A percentile compares a stretch with the other conserved stretches of the same genome.
Evolutionary conservation across 768 basidiomycete genomes (phyloP).

Genomic region (Suillus luteus): DNA sequence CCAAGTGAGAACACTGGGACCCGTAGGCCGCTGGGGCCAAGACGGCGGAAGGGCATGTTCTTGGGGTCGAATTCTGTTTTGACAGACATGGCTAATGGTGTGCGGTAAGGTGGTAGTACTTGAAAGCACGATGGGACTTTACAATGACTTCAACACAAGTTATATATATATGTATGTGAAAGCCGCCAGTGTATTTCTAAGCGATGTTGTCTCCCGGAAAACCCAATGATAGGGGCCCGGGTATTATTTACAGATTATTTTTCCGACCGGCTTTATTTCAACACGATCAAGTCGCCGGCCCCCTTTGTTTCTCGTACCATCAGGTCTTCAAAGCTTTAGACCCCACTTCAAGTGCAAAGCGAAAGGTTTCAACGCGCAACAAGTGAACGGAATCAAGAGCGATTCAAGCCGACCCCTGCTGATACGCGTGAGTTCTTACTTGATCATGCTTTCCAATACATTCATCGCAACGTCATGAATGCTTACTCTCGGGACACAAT

Average conservation of each 20-base stretch:
- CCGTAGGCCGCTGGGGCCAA: slow-evolving; percentile 48
- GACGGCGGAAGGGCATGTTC: slow-evolving; percentile 42
- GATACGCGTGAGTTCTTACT: background rate
- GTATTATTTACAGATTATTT: background rate
- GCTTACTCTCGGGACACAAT: background rate
- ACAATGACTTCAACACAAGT: background rate
- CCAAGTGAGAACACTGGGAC: slow-evolving; percentile 56
- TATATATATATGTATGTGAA: slow-evolving; percentile 26
- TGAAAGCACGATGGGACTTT: background rate
- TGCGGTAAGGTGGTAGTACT: slow-evolving; percentile 5
- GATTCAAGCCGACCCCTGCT: background rate
- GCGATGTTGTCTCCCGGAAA: slow-evolving; percentile 4
- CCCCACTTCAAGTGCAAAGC: background rate
- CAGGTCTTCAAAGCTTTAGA: background rate
- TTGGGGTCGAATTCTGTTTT: slow-evolving; percentile 40
- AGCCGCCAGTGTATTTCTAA: slow-evolving; percentile 15
- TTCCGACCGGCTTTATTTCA: background rate
- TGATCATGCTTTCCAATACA: background rate
- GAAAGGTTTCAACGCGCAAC: no score
- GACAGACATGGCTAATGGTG: slow-evolving; percentile 22
- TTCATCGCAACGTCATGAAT: background rate
- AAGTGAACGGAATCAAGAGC: background rate
- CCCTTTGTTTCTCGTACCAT: background rate
- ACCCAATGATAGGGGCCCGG: slow-evolving; percentile 8
- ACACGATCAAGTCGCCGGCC: background rate